These are phyloP conservation scores for Thinopyrum elongatum DNA, from an alignment of 176 grass and related monocot genomes.

Conservation along the genomic window DNA sequence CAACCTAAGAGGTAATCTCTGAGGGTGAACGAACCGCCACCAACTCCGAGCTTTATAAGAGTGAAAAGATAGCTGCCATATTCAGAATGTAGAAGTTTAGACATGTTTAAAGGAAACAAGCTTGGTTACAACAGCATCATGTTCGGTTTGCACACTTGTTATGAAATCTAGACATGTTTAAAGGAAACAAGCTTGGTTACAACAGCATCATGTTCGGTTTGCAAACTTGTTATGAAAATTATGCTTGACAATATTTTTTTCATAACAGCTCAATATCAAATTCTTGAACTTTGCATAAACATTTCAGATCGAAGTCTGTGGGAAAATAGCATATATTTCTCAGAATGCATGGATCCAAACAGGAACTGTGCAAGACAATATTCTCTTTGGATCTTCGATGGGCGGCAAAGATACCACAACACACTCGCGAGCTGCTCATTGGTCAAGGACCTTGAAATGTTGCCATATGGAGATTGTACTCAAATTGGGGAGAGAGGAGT, in stretches of 20 bases:
- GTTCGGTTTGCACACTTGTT: no score
- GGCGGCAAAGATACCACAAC: slow-evolving; percentile 66
- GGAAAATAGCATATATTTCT: slow-evolving; percentile 79
- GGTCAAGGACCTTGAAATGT: slow-evolving; percentile 72
- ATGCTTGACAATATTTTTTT: background rate
- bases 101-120: background rate
- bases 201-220: background rate
- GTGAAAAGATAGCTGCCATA: no score
- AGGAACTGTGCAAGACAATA: slow-evolving; percentile 86
- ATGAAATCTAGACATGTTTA: no score
- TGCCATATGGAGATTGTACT: slow-evolving; percentile 81
- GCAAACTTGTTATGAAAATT: background rate
- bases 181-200: background rate
- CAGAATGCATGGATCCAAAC: slow-evolving; percentile 96
- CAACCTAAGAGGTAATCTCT: no score
- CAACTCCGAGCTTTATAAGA: no score
- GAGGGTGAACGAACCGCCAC: no score
- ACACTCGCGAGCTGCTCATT: slow-evolving; percentile 75
- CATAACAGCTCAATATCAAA: background rate
- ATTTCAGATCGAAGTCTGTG: slow-evolving; percentile 71
- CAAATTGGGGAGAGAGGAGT: slow-evolving; percentile 93
- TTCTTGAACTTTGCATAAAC: slow-evolving; percentile 1
- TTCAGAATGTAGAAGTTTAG: background rate
- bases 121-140: background rate
- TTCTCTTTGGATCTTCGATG: slow-evolving; percentile 77